A percentile compares a stretch with the other conserved stretches of the same genome.
Conservation (phyloP, 345 rosid genomes). For the Hirschfeldia incana region DNA sequence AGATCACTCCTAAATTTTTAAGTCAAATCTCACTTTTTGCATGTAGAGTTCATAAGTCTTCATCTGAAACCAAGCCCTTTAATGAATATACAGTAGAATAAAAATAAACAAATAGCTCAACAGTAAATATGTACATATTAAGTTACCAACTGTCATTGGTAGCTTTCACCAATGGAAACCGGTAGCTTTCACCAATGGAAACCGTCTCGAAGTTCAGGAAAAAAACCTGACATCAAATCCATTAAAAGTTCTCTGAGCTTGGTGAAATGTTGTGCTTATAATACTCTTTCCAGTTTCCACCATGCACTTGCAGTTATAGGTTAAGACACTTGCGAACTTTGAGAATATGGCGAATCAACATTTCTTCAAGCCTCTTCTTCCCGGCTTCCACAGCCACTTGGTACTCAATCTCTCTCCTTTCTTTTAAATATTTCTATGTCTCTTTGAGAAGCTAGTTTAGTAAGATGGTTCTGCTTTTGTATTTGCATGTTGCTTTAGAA, state of each 20-base stretch:
- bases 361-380: constrained; percentile 35
- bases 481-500: constrained; percentile 26
- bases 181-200: constrained; percentile 20
- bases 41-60: background rate
- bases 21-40: background rate
- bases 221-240: background rate
- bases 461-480: background rate
- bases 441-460: background rate
- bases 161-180: constrained; percentile 13
- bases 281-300: background rate
- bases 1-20: background rate
- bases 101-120: background rate
- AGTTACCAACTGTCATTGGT: background rate
- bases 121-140: background rate
- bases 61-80: background rate
- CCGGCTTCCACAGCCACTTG: constrained; percentile 20
- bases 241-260: constrained; percentile 4
- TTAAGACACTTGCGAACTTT: background rate
- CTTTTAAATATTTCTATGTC: background rate
- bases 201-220: background rate
- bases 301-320: background rate
- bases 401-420: background rate
- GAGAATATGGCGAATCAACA: constrained; percentile 18
- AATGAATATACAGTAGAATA: background rate
- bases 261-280: background rate